Evolutionary conservation across 306 rosid genomes (phyloP), one percentile per base, ranked within the genome.

Genomic region (Begonia peltatifolia): DNA sequence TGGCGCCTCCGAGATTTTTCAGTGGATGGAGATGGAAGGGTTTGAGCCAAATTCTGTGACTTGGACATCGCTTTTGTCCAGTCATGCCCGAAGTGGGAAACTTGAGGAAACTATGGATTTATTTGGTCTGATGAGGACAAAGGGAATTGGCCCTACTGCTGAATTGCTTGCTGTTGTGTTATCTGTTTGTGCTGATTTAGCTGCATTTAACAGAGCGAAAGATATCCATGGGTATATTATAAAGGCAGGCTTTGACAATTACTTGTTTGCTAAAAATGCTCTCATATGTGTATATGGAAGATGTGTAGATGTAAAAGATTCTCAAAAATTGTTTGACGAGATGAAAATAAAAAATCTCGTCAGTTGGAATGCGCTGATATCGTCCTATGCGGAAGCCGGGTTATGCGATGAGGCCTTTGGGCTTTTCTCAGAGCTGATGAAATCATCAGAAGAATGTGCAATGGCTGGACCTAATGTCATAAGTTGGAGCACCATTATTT

Each of bases 11-110:
- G 63, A 71, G 70, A 70, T 76, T 54, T 82, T 82, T 62, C 64
- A 17, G 57, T 54, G 66, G 69, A 82, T 88, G 97, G 81, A 77
- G 63, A 63, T 58, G 60, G 83, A 72, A 43, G 81, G 84, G 25
- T 68, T 71, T 50, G 59, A 59, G 67, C 84, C 97, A 0, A 82
- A 88, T 52, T 70, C 77, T 2, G 84, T 88, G 23, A 79, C 93
- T 2, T 88, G 95, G 95, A 88, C 97, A 0, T 84, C 95, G 0
- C 52, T 88, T 20, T 36, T 88, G 73, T 84, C 93, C n/a, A 82
- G 93, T 63, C 81, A 79, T 51, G 84, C 84, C 43, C 68, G 84
- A 41, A 75, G 83, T 46, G 93, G 93, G 14, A 64, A 41, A 55
- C 61, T 41, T 55, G 71, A 74, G 44, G 82, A 79, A 55, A 71